These are phyloP conservation scores for Eucalyptus erythrocorys DNA, from an alignment of 345 rosid species.

Conservation along the genomic window DNA sequence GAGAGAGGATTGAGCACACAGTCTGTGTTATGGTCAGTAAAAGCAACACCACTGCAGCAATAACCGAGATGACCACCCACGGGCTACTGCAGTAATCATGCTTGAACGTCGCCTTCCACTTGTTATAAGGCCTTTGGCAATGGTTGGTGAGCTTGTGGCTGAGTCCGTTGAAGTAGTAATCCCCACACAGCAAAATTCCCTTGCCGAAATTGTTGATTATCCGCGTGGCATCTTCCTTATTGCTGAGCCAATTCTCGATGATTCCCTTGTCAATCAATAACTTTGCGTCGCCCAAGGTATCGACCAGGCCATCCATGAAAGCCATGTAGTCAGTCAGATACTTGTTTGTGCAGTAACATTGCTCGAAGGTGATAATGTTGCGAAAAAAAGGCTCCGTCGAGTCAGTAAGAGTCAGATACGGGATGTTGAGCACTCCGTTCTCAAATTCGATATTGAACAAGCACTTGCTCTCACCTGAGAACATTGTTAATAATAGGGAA, in stretches of 20 bases:
- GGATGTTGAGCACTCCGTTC: background rate
- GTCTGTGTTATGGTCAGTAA: background rate
- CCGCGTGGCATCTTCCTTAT: fast-evolving
- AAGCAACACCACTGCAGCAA: background rate
- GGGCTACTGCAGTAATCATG: background rate
- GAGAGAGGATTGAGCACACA: fast-evolving
- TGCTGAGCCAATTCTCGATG: background rate
- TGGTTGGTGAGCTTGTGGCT: background rate
- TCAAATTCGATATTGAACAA: background rate
- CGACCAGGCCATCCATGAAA: background rate
- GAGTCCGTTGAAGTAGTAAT: background rate
- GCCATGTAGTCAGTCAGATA: background rate
- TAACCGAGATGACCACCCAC: slow-evolving; percentile 1
- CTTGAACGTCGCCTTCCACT: background rate
- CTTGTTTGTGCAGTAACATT: background rate
- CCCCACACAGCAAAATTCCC: fast-evolving
- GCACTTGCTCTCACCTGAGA: background rate
- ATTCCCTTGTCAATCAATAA: background rate
- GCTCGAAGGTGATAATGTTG: slow-evolving; percentile 6
- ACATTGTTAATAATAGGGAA: no score
- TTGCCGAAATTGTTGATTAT: background rate
- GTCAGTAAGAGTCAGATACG: background rate
- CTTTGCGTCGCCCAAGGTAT: background rate
- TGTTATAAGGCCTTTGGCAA: background rate
- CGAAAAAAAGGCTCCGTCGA: background rate